Conservation (phyloP, 2,329 filamentous ascomycete species). For the Orbilia oligospora region DNA sequence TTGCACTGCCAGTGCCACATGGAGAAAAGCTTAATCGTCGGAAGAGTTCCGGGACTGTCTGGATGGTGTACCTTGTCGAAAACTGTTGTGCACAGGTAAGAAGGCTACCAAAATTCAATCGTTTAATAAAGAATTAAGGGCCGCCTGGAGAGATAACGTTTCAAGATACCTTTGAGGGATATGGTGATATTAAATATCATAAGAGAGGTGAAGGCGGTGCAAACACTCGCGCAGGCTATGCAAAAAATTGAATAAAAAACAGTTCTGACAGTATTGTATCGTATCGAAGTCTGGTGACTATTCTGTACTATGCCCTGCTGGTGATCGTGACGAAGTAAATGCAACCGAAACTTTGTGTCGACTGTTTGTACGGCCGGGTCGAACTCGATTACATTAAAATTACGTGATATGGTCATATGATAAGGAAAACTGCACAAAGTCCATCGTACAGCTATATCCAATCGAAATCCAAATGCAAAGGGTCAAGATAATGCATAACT, state of each 20-base stretch:
- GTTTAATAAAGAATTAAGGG: neutral
- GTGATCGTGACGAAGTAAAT: neutral
- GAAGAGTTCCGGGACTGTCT: neutral
- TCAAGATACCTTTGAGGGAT: neutral
- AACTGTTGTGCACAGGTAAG: neutral
- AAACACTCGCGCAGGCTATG: neutral
- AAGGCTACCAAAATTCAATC: conserved; percentile 6
- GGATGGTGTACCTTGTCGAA: conserved; percentile 1
- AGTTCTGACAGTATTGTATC: neutral
- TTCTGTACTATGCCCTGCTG: neutral
- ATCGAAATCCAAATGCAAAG: conserved; percentile 5
- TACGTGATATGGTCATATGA: conserved; percentile 27
- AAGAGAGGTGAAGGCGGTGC: conserved; percentile 1
- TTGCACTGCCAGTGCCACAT: conserved; percentile 11
- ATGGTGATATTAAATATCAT: conserved; percentile 3
- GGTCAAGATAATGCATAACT: neutral
- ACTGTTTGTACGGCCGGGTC: neutral
- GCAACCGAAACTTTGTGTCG: neutral
- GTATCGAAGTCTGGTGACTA: conserved; percentile 5
- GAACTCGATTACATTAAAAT: conserved; percentile 15
- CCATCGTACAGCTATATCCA: neutral
- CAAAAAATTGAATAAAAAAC: neutral
- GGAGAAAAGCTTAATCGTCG: conserved; percentile 31
- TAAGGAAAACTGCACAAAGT: neutral
- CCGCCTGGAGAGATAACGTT: neutral